A percentile compares a stretch with the other conserved stretches of the same genome.
phyloP scores from a whole-genome alignment of 2,329 filamentous ascomycete species.

The Nemania serpens region DNA sequence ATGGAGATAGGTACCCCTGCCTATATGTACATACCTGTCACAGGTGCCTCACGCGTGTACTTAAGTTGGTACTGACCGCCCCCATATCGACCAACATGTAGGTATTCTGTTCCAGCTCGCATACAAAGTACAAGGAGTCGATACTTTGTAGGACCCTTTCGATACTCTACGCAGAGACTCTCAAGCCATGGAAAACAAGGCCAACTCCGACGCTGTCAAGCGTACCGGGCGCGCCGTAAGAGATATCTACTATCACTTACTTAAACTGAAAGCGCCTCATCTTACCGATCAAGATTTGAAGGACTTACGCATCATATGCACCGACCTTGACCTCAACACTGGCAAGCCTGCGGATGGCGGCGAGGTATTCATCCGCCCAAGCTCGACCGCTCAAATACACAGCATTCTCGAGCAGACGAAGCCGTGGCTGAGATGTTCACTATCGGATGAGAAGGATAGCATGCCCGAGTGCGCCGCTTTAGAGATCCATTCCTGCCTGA shows the following conservation, averaged over 20 bases:
- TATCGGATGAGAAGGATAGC: too few relatives aligned
- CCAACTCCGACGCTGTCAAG: neutral
- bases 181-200: neutral
- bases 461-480: neutral
- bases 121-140: too few relatives aligned
- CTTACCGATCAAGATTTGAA: neutral
- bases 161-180: neutral
- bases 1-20: too few relatives aligned
- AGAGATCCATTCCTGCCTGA: neutral
- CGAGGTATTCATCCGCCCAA: neutral
- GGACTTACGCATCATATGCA: neutral
- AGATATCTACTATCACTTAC: neutral
- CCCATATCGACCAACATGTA: too few relatives aligned
- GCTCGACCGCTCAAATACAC: neutral
- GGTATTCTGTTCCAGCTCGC: too few relatives aligned
- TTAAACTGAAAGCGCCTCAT: neutral
- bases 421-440: neutral
- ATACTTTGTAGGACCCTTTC: too few relatives aligned
- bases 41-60: too few relatives aligned
- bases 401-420: neutral
- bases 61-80: too few relatives aligned
- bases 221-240: neutral
- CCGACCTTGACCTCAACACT: neutral
- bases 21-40: too few relatives aligned
- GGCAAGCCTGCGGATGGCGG: conserved; percentile 6